Evolutionary conservation across 805 yeast species (phyloP), one percentile per base, ranked within the genome.

Genomic region (Monosporozyma aerobia): DNA sequence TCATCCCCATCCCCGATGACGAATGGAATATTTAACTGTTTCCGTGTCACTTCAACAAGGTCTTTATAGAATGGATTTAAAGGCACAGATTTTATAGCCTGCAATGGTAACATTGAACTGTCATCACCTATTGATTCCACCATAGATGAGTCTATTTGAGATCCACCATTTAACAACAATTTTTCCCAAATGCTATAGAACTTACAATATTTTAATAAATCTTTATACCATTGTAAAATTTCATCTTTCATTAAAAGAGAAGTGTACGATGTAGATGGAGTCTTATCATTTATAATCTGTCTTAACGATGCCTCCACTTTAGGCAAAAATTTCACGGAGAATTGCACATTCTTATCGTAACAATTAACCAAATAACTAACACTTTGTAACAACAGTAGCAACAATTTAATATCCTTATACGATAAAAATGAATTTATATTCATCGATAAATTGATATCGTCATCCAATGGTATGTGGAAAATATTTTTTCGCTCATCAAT

Each of bases 301-400:
- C 29, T 23, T 23, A 43, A 43, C 4, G 67, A 59, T 11, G 54
- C 48, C 11, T 49, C 40, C 19, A 64, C 64, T 49, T 67, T 67
- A 1, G 70, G 69, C 43, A 67, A 49, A 44, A 64, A 67, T 48
- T 55, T 62, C 7, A 54, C 54, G 0, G 69, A 64, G 51, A 65
- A 67, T 50, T 64, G 63, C 3, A 67, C 61, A 39, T 57, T 59
- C 32, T 58, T 57, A 52, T 68, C 70, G 44, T 64, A 62, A 35
- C 69, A 67, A 46, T 67, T 68, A 3, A 63, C 62, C 37, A 68
- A 49, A 49, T 61, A 68, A 53, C 69, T 64, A 8, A 65, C 61
- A 54, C 70, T 65, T 53, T 68, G 71, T 19, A 67, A 54, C 8
- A 68, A 53, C 7, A 67, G 47, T 16, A 68, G 47, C 3, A 67